Base-by-base conservation (phyloP, 495 filamentous ascomycete genomes). In the Podospora fimiseda region DNA sequence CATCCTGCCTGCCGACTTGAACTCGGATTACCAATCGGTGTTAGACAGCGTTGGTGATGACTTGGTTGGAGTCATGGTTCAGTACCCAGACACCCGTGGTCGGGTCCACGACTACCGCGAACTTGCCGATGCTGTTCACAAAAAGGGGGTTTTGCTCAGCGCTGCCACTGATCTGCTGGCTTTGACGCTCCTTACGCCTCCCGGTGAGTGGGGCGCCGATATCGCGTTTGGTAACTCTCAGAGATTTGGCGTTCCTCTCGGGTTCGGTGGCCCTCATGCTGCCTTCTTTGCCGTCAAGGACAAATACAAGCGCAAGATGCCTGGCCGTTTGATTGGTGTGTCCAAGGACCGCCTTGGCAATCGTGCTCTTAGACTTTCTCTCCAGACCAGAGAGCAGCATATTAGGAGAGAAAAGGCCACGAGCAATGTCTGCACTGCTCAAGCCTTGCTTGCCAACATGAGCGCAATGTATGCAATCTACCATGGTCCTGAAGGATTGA, bases 371-470 rank as follows among this genome's bases (percentile, higher is more conserved):
- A 75, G 93, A 63, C 72, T 98, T 62, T 88, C 93, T 19, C 71
- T 98, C 41, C 93, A 98, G 72, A 98, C 93, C 11, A 76, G 93
- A 63, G 93, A 98, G 71, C 93, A 98, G 70, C 93, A 98, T 65
- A 98, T 98, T 67, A 80, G 93, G 59, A 81, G 93, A 61, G 93
- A 98, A 70, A 98, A 98, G 79, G 93, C 93, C 1, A 98, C 93
- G 5, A 96, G 90, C 75, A 98, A 98, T 69, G 95, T 98, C 53
- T 98, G 93, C 71, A 98, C 93, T 18, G 93, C 93, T 6, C 93
- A 98, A 67, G 93, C 93, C 8, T 69, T 98, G 15, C 78, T 97
- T 27, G 93, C 93, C 16, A 98, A 98, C 68, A 96, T 97, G 89
- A 94, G 83, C 60, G 89, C 93, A 46, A 87, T 98, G 72, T 98